Evolutionary conservation across 2,329 filamentous ascomycete species (phyloP).

Genomic region (Phyllosticta paracitricarpa): DNA sequence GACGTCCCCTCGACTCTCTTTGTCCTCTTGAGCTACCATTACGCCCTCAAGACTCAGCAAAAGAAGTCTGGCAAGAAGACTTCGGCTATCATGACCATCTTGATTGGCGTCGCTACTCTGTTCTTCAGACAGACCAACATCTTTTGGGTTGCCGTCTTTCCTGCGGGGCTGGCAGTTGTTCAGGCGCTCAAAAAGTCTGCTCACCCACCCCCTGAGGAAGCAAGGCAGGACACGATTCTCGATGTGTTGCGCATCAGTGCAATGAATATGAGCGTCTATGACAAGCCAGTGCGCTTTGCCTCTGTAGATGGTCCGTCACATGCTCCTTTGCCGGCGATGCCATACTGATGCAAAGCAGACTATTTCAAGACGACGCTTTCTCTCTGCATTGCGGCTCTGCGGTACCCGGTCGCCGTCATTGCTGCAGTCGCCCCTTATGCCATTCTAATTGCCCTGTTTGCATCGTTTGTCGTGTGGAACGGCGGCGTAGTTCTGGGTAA

Average conservation of each 20-base stretch:
- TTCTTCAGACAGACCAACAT: slow-evolving; percentile 90
- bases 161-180: slow-evolving; percentile 45
- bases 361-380: slow-evolving; percentile 49
- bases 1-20: slow-evolving; percentile 73
- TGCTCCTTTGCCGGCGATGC: not conserved
- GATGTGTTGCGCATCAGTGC: slow-evolving; percentile 5
- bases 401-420: slow-evolving; percentile 31
- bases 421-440: slow-evolving; percentile 43
- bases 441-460: slow-evolving; percentile 57
- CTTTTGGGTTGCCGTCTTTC: slow-evolving; percentile 81
- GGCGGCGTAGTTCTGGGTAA: slow-evolving; percentile 80
- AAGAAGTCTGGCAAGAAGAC: slow-evolving; percentile 12
- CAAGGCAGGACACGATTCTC: not conserved
- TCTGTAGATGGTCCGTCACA: slow-evolving; percentile 9
- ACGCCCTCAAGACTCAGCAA: slow-evolving; percentile 24
- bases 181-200: slow-evolving; percentile 18
- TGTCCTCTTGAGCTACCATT: slow-evolving; percentile 59
- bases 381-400: slow-evolving; percentile 47
- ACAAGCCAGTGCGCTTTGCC: slow-evolving; percentile 11
- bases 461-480: slow-evolving; percentile 72
- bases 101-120: slow-evolving; percentile 58
- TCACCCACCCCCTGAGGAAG: not conserved
- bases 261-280: slow-evolving; percentile 11
- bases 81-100: slow-evolving; percentile 14
- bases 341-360: slow-evolving; percentile 17